Base-by-base conservation (phyloP, 805 yeast genomes). In the Maudiozyma barnettii region DNA sequence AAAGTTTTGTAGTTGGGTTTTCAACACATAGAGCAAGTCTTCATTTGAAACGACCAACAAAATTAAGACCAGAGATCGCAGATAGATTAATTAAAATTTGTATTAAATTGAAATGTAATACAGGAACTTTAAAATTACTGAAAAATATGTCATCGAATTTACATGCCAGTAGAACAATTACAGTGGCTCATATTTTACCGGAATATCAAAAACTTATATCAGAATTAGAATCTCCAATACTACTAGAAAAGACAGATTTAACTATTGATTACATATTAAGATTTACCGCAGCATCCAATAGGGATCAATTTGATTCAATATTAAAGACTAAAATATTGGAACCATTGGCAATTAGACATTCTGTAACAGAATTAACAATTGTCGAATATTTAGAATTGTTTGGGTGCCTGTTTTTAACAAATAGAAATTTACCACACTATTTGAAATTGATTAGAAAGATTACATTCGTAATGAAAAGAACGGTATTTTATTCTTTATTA, bases 251-350 rank as follows among this genome's bases (percentile, higher is more conserved):
- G 23, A 66, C 75, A 13, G 77, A 74, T 52, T 31, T 50, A 2
- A 61, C 61, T 36, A 62, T 74, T 42, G 74, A 70, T 16, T 60
- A 67, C 20, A 60, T 78, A 6, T 53, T 73, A 30, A 60, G 69
- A 37, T 78, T 65, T 54, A 43, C 76, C 8, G 73, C 79, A 1
- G 76, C 79, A 13, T 62, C 79, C 2, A 76, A 77, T 53, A 68
- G 73, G 36, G 43, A 44, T 0, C 77, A 74, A 36, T 71, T 63
- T 48, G 65, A 61, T 40, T 61, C 62, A 5, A 72, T 68, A 56
- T 65, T 44, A 19, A 45, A 49, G 26, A 10, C 44, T 12, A 52
- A 50, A 26, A 51, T 64, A 16, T 23, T 58, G 7, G 51, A 49
- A 19, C 65, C 63, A 13, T 43, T 61, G 12, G 42, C 50, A 19